phyloP scores from a whole-genome alignment of 192 early-diverging fungal species.

The Entomortierella parvispora region DNA sequence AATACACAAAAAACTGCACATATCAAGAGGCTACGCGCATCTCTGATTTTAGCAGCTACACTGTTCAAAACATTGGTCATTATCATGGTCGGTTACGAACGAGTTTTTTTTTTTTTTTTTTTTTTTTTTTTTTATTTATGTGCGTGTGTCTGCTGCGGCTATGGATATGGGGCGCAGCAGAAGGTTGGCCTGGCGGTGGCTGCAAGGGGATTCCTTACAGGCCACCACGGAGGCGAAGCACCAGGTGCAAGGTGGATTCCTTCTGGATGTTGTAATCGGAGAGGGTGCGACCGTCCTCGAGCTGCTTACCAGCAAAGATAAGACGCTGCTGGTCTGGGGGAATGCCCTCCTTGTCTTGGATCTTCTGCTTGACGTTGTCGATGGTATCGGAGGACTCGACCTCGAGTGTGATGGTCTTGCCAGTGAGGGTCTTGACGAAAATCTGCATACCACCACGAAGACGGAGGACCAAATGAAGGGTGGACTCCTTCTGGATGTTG shows the following conservation, averaged over 20 bases:
- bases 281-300: constrained; percentile 79
- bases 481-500: constrained; percentile 80
- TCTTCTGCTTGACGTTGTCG: constrained; percentile 87
- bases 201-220: constrained; percentile 21
- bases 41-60: too few relatives aligned
- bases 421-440: constrained; percentile 90
- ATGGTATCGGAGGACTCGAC: constrained; percentile 82
- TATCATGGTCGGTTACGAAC: too few relatives aligned
- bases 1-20: background rate
- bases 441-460: constrained; percentile 77
- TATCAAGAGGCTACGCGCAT: background rate
- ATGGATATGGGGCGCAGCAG: background rate
- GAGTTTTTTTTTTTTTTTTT: too few relatives aligned
- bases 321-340: constrained; percentile 86
- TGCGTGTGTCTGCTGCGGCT: too few relatives aligned
- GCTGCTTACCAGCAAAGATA: constrained; percentile 86
- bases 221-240: constrained; percentile 85
- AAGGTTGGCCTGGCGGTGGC: background rate
- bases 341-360: constrained; percentile 89
- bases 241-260: constrained; percentile 83
- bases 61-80: too few relatives aligned
- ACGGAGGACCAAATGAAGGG: constrained; percentile 75
- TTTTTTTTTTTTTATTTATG: too few relatives aligned
- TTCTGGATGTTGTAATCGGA: constrained; percentile 88
- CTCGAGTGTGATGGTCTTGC: constrained; percentile 97